Base-by-base conservation (phyloP, 106 monocot genomes). In the Vanilla planifolia region DNA sequence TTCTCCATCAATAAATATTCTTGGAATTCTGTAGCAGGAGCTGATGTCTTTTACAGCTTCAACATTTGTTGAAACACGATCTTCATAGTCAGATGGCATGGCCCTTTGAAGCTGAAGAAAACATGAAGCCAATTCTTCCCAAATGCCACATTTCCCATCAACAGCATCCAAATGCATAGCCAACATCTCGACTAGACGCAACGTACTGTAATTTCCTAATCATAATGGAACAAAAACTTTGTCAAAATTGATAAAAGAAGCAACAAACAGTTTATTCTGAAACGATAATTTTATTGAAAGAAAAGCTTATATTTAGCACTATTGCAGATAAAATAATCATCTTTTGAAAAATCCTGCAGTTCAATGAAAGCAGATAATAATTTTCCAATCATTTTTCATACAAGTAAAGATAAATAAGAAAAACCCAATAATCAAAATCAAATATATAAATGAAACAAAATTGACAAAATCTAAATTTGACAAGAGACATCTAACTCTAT, bases 111-210 rank as follows among this genome's bases (percentile, higher is more conserved):
- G 51, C 32, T 60, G 65, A 29, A 77, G 73, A n/a, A 82, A 51
- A 33, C 77, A 82, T 24, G 55, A 70, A 48, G 69, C 69, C 64
- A 82, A 59, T 46, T 73, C 77, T 61, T 47, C 73, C 82, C 82
- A 82, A 42, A 69, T 22, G 25, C 15, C 32, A 35, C 53, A 52
- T 32, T 61, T 69, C 32, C 77, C 82, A 55, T 30, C n/a, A 28
- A 50, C 21, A 50, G 73, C 63, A 77, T 82, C 82, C 17, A 82
- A 50, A 57, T 82, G 73, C 70, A 70, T 56, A 62, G 61, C 39
- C 41, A 82, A 73, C 77, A 77, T 69, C 26, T 82, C 69, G n/a
- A 82, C 40, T 2, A 82, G 73, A 33, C 22, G 39, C 11, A 58
- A 43, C 11, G 63, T 62, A 43, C 61, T 23, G 50, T 82, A 82